A percentile compares a stretch with the other conserved stretches of the same genome.
Evolutionary conservation across 2,329 filamentous ascomycete species (phyloP).

Genomic region (Fusarium marasasianum): DNA sequence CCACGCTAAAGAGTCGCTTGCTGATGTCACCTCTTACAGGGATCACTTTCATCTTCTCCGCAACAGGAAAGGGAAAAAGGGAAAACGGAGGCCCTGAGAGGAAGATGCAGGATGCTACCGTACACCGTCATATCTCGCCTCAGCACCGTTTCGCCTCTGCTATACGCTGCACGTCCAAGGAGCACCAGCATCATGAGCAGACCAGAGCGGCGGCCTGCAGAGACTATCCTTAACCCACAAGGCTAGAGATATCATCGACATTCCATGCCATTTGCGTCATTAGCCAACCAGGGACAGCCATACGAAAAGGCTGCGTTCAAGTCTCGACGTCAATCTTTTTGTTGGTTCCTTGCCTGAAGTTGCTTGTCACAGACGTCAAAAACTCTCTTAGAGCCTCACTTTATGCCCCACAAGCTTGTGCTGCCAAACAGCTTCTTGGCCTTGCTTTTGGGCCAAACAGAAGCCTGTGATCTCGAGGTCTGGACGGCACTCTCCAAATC

Average conservation of each 20-base stretch:
- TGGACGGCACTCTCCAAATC: conserved; percentile 13
- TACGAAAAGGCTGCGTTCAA: background rate
- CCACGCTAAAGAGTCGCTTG: conserved; percentile 20
- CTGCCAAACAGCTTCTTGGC: conserved; percentile 1
- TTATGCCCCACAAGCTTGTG: conserved; percentile 7
- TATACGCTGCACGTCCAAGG: conserved; percentile 6
- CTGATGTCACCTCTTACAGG: conserved; percentile 38
- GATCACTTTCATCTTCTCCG: background rate
- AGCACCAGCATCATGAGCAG: conserved; percentile 20
- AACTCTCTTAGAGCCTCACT: conserved; percentile 24
- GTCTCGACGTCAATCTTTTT: background rate
- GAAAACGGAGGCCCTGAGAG: conserved; percentile 10
- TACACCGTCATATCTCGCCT: conserved; percentile 34
- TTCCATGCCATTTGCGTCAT: conserved; percentile 33
- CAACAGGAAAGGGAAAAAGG: background rate
- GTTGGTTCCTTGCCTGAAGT: background rate
- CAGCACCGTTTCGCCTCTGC: conserved; percentile 23
- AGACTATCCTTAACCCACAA: conserved; percentile 17
- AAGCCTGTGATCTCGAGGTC: conserved; percentile 22
- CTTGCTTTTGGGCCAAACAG: conserved; percentile 25
- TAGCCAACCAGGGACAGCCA: conserved; percentile 3
- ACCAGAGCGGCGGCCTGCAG: conserved; percentile 2
- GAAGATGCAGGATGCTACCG: conserved; percentile 10
- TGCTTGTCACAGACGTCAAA: conserved; percentile 3
- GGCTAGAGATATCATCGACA: conserved; percentile 22